Conservation (phyloP, 148 eudicot species). For the Chenopodium album region DNA sequence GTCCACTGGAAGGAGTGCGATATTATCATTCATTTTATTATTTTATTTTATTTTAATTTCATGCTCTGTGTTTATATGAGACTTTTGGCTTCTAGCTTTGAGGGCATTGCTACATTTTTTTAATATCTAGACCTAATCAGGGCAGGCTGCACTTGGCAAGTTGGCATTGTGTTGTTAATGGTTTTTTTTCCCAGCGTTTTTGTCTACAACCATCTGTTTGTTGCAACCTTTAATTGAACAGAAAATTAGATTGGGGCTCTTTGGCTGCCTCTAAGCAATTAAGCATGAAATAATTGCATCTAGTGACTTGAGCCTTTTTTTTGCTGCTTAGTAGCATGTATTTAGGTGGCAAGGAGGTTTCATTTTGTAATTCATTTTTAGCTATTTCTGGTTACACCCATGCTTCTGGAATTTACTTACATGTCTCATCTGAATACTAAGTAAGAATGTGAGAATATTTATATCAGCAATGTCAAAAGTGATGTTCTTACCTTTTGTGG, state of each 20-base stretch:
- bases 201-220: too few species aligned
- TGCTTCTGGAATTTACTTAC: not conserved
- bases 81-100: not conserved
- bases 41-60: too few species aligned
- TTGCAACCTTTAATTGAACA: too few species aligned
- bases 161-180: too few species aligned
- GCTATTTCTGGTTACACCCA: not conserved
- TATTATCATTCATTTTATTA: not conserved
- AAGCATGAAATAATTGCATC: not conserved
- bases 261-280: not conserved
- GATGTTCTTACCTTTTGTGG: not conserved
- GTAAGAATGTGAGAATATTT: not conserved
- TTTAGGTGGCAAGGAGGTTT: too few species aligned
- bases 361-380: too few species aligned
- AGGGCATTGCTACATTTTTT: too few species aligned
- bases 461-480: not conserved
- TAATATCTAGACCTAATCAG: too few species aligned
- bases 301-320: not conserved
- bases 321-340: too few species aligned
- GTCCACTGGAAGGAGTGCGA: not conserved
- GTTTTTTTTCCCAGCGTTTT: too few species aligned
- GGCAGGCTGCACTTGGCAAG: too few species aligned
- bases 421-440: not conserved
- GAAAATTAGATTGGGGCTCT: not conserved
- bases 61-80: not conserved